Percentiles rank a stretch among this genome's conserved stretches.
Evolutionary conservation across 495 filamentous ascomycete species (phyloP).

Genomic region (Penicillium herquei): DNA sequence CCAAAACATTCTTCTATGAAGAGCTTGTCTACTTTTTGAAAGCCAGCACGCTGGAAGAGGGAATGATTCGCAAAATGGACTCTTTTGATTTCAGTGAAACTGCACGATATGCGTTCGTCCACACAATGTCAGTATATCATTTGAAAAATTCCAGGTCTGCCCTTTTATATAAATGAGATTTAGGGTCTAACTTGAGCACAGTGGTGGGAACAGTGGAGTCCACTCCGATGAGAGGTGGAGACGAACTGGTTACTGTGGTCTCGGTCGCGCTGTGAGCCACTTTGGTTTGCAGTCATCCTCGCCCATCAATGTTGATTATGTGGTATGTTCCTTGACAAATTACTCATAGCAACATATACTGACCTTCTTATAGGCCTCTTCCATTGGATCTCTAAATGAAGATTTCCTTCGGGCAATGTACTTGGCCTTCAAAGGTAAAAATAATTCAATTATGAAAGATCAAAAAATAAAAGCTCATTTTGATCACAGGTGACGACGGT

Average conservation of each 20-base stretch:
- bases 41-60: slow-evolving; percentile 62
- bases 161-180: background rate
- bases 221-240: slow-evolving; percentile 53
- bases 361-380: slow-evolving; percentile 57
- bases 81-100: slow-evolving; percentile 78
- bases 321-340: slow-evolving; percentile 37
- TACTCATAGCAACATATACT: slow-evolving; percentile 1
- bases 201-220: slow-evolving; percentile 56
- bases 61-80: slow-evolving; percentile 55
- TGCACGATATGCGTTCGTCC: slow-evolving; percentile 68
- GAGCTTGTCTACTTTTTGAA: slow-evolving; percentile 70
- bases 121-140: slow-evolving; percentile 56
- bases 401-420: slow-evolving; percentile 71
- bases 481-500: slow-evolving; percentile 55
- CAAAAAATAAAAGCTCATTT: background rate
- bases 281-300: slow-evolving; percentile 52
- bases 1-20: slow-evolving; percentile 61
- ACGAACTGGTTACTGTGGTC: slow-evolving; percentile 67
- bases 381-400: slow-evolving; percentile 70
- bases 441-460: background rate
- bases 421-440: slow-evolving; percentile 67
- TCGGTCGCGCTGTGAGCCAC: slow-evolving; percentile 57
- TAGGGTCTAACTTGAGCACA: slow-evolving; percentile 15
- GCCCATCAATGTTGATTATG: slow-evolving; percentile 58
- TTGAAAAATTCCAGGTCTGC: background rate